Evolutionary conservation across 352 stramenopile genomes (phyloP).

Genomic region (Phytophthora megakarya): DNA sequence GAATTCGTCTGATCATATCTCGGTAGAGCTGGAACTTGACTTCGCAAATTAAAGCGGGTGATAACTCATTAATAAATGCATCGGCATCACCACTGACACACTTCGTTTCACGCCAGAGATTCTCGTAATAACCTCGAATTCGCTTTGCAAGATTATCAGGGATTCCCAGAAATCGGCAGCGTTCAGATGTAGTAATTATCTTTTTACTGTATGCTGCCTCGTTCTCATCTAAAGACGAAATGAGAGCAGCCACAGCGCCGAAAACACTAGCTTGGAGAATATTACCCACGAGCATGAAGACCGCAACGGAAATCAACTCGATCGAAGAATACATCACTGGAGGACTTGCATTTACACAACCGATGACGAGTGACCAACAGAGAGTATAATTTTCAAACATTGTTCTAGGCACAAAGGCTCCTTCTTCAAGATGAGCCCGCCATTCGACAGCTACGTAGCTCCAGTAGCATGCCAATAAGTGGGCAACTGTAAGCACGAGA

Average conservation of each 20-base stretch:
- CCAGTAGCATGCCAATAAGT: slow-evolving; percentile 67
- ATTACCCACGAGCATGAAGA: slow-evolving; percentile 75
- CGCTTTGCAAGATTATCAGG: slow-evolving; percentile 50
- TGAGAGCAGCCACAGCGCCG: slow-evolving; percentile 61
- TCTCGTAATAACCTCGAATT: slow-evolving; percentile 69
- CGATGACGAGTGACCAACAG: slow-evolving; percentile 64
- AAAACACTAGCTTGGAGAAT: slow-evolving; percentile 73
- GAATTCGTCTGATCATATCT: slow-evolving; percentile 78
- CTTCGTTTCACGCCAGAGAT: slow-evolving; percentile 70
- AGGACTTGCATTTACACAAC: slow-evolving; percentile 65
- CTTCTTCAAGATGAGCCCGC: slow-evolving; percentile 43
- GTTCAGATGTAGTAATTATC: slow-evolving; percentile 62
- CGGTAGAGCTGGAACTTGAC: slow-evolving; percentile 81
- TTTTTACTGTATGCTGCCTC: slow-evolving; percentile 72
- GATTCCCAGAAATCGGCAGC: slow-evolving; percentile 70
- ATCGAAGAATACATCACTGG: slow-evolving; percentile 53
- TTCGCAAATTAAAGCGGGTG: slow-evolving; percentile 68
- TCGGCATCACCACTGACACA: slow-evolving; percentile 63
- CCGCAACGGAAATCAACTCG: slow-evolving; percentile 57
- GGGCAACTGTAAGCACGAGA: slow-evolving; percentile 57
- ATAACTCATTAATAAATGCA: slow-evolving; percentile 79
- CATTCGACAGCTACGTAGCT: slow-evolving; percentile 55
- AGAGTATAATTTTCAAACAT: slow-evolving; percentile 52
- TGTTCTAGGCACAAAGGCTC: slow-evolving; percentile 25
- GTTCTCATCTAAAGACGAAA: slow-evolving; percentile 70